Evolutionary conservation across 2,329 filamentous ascomycete genomes (phyloP), one percentile per base, ranked within the genome.

Genomic region (Sarocladium brachiariae): DNA sequence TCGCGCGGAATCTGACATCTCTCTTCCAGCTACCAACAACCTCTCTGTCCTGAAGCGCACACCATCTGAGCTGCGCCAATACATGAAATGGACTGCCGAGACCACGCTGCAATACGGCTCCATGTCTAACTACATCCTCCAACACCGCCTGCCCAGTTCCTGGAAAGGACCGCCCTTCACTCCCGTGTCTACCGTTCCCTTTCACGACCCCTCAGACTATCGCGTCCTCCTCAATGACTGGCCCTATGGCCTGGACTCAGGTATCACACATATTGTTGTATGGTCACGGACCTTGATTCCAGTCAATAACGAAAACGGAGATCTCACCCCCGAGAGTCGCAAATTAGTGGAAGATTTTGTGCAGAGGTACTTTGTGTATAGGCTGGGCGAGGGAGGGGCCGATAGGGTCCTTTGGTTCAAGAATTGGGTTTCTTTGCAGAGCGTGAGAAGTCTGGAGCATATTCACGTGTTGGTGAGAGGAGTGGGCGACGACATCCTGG

Each of bases 401-500:
- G 68, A 74, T 5, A 71, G 69, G 46, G 80, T 85, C 39, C 64
- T 90, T 54, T 97, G 90, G 89, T 96, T 96, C 70, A 95, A 92
- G 76, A 96, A 96, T 60, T 96, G 90, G 90, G 83, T 82, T 53
- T 82, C 83, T 23, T 70, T 96, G 63, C 95, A 96, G 72, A 95
- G 88, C 59, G 86, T 96, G 37, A 81, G 91, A 59, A 80, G 87
- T 2, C 74, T 96, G 43, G 91, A 96, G 70, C 92, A 96, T 65
- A 84, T 96, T 61, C 92, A 97, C 67, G 82, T 97, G 30, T 63
- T 86, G 59, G 78, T 85, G 48, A 75, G 69, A 50, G 72, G 78
- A 58, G 78, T 74, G 21, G 72, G 73, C 43, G 70, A 74, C 25
- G 73, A 74, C 24, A 63, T 75, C 52, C 55, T 84, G 52, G 66